A percentile compares a stretch with the other conserved stretches of the same genome.
phyloP scores from a whole-genome alignment of 371 early-diverging fungal species.

The Saksenaea vasiformis region DNA sequence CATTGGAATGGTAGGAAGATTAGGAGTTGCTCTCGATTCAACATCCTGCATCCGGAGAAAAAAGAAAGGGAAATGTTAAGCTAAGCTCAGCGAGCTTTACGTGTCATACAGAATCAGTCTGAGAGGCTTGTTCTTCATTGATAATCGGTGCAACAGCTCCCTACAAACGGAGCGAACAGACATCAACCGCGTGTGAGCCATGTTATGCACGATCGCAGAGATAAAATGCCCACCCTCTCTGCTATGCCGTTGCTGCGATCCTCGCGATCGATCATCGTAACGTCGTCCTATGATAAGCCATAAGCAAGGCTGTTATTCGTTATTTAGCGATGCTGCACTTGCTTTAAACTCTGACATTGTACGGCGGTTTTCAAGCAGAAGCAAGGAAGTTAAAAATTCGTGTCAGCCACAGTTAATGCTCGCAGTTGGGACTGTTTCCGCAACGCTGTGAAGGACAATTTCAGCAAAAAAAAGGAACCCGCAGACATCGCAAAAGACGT shows the following conservation, averaged over 20 bases:
- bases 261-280: neutral
- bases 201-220: neutral
- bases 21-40: neutral
- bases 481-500: too few species aligned
- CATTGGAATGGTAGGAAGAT: neutral
- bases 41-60: neutral
- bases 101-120: neutral
- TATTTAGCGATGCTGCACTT: neutral
- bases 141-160: neutral
- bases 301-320: neutral
- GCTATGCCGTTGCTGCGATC: neutral
- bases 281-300: neutral
- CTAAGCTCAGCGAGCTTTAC: neutral
- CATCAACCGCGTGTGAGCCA: neutral
- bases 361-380: neutral
- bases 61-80: neutral
- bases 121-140: neutral
- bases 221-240: neutral
- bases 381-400: neutral
- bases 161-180: neutral
- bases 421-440: neutral
- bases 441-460: too few species aligned
- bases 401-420: neutral
- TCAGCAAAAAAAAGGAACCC: too few species aligned
- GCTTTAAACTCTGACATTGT: neutral